A percentile compares a stretch with the other conserved stretches of the same genome.
Conservation (phyloP, 2,329 filamentous ascomycete species). For the Arthrobotrys sinensis region DNA sequence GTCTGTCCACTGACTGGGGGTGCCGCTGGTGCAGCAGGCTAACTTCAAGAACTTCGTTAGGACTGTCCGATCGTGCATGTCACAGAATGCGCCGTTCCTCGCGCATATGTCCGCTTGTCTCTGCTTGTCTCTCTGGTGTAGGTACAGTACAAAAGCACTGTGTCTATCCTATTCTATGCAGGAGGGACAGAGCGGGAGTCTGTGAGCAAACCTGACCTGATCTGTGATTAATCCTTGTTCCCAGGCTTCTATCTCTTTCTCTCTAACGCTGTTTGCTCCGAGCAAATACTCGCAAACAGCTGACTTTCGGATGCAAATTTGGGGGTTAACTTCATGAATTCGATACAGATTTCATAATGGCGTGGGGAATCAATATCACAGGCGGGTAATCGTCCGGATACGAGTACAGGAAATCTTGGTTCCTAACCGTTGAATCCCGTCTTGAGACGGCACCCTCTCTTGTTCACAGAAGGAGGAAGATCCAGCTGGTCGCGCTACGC, state of each 20-base stretch:
- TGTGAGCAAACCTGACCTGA: constrained; percentile 52
- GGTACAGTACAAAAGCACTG: not conserved
- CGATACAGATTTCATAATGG: constrained; percentile 46
- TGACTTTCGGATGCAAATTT: constrained; percentile 33
- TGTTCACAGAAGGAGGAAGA: constrained; percentile 13
- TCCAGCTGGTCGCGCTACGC: constrained; percentile 32
- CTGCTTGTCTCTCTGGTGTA: not conserved
- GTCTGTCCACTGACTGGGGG: constrained; percentile 5
- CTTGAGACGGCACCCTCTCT: constrained; percentile 13
- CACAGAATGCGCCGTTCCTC: constrained; percentile 52
- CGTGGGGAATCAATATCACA: constrained; percentile 43
- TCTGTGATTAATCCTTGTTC: constrained; percentile 52
- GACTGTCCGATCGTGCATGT: constrained; percentile 47
- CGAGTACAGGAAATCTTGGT: constrained; percentile 45
- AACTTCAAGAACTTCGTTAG: constrained; percentile 23
- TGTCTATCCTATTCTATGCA: constrained; percentile 13
- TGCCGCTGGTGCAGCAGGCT: constrained; percentile 26
- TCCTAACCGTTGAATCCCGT: constrained; percentile 50
- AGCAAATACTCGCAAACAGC: constrained; percentile 30
- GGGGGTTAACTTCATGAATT: constrained; percentile 42
- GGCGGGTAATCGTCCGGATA: constrained; percentile 30
- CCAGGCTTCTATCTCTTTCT: constrained; percentile 23
- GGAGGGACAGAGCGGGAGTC: constrained; percentile 53
- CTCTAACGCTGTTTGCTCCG: constrained; percentile 57
- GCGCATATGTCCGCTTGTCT: constrained; percentile 24